These are phyloP conservation scores for Hordeum marinum DNA, from an alignment of 176 grass and related monocot genomes.

Conservation along the genomic window DNA sequence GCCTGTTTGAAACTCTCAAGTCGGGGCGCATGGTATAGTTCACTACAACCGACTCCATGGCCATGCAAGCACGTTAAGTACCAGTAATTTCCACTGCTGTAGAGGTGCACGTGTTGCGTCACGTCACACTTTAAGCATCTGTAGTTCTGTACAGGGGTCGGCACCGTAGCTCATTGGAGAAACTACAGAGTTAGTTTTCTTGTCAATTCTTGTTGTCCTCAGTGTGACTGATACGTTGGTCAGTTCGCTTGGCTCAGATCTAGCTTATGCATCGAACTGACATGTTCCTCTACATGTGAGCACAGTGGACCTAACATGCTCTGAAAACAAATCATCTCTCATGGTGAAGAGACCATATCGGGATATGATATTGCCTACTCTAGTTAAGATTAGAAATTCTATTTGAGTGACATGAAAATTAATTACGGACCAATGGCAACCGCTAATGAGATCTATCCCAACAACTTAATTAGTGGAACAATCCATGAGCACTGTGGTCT, in stretches of 20 bases:
- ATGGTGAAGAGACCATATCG: neutral
- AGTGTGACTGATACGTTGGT: neutral
- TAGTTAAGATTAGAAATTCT: too few species aligned
- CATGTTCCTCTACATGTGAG: slow-evolving; percentile 21
- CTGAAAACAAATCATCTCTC: slow-evolving; percentile 8
- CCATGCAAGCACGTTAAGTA: too few species aligned
- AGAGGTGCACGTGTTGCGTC: neutral
- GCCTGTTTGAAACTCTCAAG: neutral
- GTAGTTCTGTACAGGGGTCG: too few species aligned
- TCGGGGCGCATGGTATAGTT: too few species aligned
- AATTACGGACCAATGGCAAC: too few species aligned
- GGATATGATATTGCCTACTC: too few species aligned
- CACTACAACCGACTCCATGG: too few species aligned
- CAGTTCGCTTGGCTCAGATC: neutral
- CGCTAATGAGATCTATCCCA: too few species aligned
- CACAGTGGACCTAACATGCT: neutral
- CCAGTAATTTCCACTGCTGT: too few species aligned
- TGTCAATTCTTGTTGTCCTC: neutral
- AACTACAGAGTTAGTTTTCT: neutral
- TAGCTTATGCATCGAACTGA: neutral
- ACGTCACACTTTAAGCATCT: neutral
- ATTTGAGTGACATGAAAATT: too few species aligned
- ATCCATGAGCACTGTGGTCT: too few species aligned
- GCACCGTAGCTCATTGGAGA: neutral
- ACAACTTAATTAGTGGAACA: too few species aligned